Conservation (phyloP, 371 early-diverging fungal species). For the Capillidium rhysosporum region DNA sequence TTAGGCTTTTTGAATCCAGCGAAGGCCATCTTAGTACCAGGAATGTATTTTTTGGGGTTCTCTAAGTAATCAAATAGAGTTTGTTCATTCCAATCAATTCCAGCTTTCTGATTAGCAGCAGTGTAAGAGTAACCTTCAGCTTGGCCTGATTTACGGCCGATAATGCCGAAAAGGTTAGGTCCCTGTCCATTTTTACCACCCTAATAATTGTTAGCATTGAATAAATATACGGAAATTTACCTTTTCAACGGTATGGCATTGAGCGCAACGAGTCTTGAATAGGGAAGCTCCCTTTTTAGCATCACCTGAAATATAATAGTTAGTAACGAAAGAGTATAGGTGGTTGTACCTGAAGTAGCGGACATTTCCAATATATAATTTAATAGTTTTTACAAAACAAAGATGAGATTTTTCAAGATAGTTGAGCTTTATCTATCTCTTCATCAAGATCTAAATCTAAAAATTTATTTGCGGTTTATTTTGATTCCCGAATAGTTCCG, state of each 20-base stretch:
- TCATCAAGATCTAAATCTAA: too few relatives aligned
- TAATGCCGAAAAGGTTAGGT: conserved; percentile 86
- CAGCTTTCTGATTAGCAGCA: conserved; percentile 78
- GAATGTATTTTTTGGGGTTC: conserved; percentile 96
- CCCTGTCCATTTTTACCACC: conserved; percentile 86
- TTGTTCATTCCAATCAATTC: conserved; percentile 71
- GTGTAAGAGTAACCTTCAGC: conserved; percentile 84
- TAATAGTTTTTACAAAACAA: too few relatives aligned
- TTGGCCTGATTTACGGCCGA: conserved; percentile 75
- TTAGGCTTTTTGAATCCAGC: conserved; percentile 93
- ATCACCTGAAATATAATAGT: conserved; percentile 2
- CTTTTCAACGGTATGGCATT: conserved; percentile 90
- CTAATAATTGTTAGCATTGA: conserved; percentile 12
- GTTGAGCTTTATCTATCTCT: too few relatives aligned
- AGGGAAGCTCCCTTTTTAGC: conserved; percentile 73
- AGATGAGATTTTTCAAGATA: too few relatives aligned
- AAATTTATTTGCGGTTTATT: too few relatives aligned
- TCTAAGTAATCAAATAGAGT: conserved; percentile 73
- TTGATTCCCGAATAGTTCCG: too few relatives aligned
- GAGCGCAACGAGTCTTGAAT: conserved; percentile 97
- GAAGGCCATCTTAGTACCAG: conserved; percentile 96
- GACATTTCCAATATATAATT: not conserved
- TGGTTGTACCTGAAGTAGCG: conserved; percentile 1
- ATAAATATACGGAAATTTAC: conserved; percentile 18
- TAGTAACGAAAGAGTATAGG: not conserved